Base-by-base conservation (phyloP, 2,329 filamentous ascomycete genomes). In the Penicillium paneum region DNA sequence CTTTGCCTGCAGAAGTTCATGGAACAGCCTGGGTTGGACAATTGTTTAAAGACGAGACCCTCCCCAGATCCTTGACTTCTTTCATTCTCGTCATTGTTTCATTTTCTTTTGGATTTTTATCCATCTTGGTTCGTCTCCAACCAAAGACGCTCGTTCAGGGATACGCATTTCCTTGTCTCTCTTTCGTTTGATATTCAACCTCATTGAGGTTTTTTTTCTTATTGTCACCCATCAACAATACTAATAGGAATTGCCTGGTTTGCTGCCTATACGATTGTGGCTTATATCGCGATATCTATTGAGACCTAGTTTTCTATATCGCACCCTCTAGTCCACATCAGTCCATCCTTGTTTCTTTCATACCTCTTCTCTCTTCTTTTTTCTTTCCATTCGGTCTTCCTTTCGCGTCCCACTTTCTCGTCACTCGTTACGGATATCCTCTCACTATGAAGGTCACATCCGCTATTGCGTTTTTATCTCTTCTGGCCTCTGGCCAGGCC, bases 401-500 rank as follows among this genome's bases (percentile, higher is more conserved):
- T 24, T 29, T 38, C 5, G 32, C 46, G 64, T 71, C 68, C 71
- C 66, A 39, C 15, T 24, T 38, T 66, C 64, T 68, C 66, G 68
- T 67, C 65, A 64, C 57, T 70, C 66, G 49, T 64, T 64, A 44
- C 49, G 49, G 49, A 40, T 49, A 60, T 55, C 62, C 58, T 54
- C 68, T 62, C 63, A 64, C 47, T 49, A 69, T 71, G 68, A 70
- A 63, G 65, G 49, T 56, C 45, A 36, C 49, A 38, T 61, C 59
- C 49, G 57, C 65, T 34, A 45, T 66, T 47, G 59, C 63, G 17
- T 55, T 70, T 28, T 61, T 67, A 55, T 69, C 74, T 61, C 62
- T 83, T 58, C 64, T 81, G 58, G 72, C 78, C 49, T 72, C 78
- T 62, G 76, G 78, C 59, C 68, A 80, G 42, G 66, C 67, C 39